Percentiles rank a stretch among this genome's conserved stretches.
phyloP scores from a whole-genome alignment of 805 yeast species.

The Metschnikowia cerradonensis region DNA sequence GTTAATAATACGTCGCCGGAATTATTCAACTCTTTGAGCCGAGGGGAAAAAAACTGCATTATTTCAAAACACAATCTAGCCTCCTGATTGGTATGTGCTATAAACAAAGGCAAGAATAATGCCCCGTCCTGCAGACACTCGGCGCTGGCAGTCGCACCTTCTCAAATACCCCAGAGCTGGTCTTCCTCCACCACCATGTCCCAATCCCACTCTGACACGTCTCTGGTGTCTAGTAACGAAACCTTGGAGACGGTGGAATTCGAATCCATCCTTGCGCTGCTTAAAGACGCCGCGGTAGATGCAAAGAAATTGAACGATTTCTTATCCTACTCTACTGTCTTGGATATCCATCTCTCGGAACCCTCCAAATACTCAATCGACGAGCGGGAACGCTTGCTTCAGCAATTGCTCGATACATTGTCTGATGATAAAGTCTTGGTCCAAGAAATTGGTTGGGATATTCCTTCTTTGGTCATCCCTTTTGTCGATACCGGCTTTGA shows the following conservation, averaged over 20 bases:
- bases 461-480: slow-evolving; percentile 64
- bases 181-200: slow-evolving; percentile 9
- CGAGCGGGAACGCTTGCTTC: slow-evolving; percentile 51
- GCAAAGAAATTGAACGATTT: slow-evolving; percentile 52
- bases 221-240: slow-evolving; percentile 14
- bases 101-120: background rate
- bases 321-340: slow-evolving; percentile 65
- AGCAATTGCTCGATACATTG: slow-evolving; percentile 42
- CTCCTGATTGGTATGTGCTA: too few relatives aligned
- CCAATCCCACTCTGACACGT: slow-evolving; percentile 9
- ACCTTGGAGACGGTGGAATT: slow-evolving; percentile 18
- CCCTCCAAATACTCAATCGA: slow-evolving; percentile 42
- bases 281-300: slow-evolving; percentile 31
- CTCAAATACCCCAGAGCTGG: background rate
- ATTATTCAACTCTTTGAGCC: too few relatives aligned
- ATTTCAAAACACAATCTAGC: background rate
- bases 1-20: too few relatives aligned
- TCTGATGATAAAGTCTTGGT: slow-evolving; percentile 45
- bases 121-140: background rate
- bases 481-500: slow-evolving; percentile 43
- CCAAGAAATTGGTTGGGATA: slow-evolving; percentile 83
- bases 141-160: slow-evolving; percentile 1
- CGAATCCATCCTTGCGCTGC: slow-evolving; percentile 24
- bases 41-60: too few relatives aligned
- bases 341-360: slow-evolving; percentile 56